phyloP scores from a whole-genome alignment of 768 basidiomycete species.

The Kwoniella dendrophila region DNA sequence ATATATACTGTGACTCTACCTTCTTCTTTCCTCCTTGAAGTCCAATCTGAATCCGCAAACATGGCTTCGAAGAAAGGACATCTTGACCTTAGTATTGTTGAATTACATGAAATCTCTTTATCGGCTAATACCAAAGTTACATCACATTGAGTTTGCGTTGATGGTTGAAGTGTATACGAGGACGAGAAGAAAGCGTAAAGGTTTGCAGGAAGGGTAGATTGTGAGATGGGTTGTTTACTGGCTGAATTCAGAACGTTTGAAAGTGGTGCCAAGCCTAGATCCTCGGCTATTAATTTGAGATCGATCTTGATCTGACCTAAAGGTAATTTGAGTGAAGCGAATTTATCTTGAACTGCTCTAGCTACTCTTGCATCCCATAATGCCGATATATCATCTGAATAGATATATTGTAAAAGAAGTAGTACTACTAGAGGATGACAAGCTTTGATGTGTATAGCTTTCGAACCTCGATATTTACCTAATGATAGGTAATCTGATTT shows the following conservation, averaged over 20 bases:
- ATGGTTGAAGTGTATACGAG: slow-evolving; percentile 25
- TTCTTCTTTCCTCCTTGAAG: slow-evolving; percentile 62
- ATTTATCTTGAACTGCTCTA: slow-evolving; percentile 58
- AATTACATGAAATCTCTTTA: slow-evolving; percentile 67
- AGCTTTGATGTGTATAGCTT: slow-evolving; percentile 59
- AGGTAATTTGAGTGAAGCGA: slow-evolving; percentile 46
- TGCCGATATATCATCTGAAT: slow-evolving; percentile 78
- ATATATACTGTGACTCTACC: slow-evolving; percentile 70
- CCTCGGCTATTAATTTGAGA: slow-evolving; percentile 63
- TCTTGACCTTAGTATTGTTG: slow-evolving; percentile 74
- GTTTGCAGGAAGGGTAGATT: slow-evolving; percentile 61
- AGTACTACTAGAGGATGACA: slow-evolving; percentile 70
- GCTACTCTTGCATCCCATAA: slow-evolving; percentile 79
- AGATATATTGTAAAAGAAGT: slow-evolving; percentile 80
- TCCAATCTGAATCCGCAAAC: slow-evolving; percentile 84
- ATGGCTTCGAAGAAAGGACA: slow-evolving; percentile 81
- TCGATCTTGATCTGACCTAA: slow-evolving; percentile 66
- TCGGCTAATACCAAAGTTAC: slow-evolving; percentile 72
- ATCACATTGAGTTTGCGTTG: slow-evolving; percentile 58
- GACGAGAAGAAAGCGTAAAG: slow-evolving; percentile 62
- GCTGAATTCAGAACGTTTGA: slow-evolving; percentile 64
- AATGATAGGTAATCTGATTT: slow-evolving; percentile 17
- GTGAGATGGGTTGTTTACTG: slow-evolving; percentile 63
- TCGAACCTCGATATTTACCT: slow-evolving; percentile 8
- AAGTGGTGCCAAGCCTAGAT: slow-evolving; percentile 66